Percentiles rank a stretch among this genome's conserved stretches.
These are phyloP conservation scores for Fraxinus nigra DNA, from an alignment of 305 asterid species.

Conservation along the genomic window DNA sequence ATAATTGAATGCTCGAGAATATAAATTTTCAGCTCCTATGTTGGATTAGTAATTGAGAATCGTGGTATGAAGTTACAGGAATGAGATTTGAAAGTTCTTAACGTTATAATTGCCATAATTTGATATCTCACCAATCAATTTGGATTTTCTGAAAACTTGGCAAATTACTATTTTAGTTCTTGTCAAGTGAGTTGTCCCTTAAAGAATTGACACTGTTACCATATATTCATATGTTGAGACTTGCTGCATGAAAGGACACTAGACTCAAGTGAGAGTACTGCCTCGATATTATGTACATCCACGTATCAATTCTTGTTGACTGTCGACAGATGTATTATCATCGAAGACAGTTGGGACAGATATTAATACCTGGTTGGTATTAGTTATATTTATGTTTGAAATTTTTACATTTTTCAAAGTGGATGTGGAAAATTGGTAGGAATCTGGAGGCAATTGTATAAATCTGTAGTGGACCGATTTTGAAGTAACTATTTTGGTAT, in stretches of 20 bases:
- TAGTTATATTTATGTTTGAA: background rate
- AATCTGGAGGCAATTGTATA: background rate
- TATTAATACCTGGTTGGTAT: background rate
- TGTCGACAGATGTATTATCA: background rate
- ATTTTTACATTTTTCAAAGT: background rate
- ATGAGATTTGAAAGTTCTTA: background rate
- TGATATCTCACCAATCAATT: background rate
- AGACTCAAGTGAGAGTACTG: slow-evolving; percentile 7
- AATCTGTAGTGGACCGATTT: background rate
- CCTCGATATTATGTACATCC: slow-evolving; percentile 9
- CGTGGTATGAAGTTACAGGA: background rate
- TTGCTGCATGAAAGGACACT: background rate
- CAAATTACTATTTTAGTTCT: background rate
- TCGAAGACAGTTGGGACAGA: slow-evolving; percentile 1
- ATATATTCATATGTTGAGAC: slow-evolving; percentile 2
- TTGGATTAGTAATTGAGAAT: background rate
- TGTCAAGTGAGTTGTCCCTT: background rate
- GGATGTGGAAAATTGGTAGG: background rate
- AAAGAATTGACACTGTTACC: background rate
- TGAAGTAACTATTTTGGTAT: background rate
- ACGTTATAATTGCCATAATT: background rate
- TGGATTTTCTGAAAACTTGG: background rate
- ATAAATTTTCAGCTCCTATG: background rate
- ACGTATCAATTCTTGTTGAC: background rate
- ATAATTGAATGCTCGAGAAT: background rate